Percentiles rank a stretch among this genome's conserved stretches.
phyloP scores from a whole-genome alignment of 73 alveolate genomes.

The Paramecium biaurelia region DNA sequence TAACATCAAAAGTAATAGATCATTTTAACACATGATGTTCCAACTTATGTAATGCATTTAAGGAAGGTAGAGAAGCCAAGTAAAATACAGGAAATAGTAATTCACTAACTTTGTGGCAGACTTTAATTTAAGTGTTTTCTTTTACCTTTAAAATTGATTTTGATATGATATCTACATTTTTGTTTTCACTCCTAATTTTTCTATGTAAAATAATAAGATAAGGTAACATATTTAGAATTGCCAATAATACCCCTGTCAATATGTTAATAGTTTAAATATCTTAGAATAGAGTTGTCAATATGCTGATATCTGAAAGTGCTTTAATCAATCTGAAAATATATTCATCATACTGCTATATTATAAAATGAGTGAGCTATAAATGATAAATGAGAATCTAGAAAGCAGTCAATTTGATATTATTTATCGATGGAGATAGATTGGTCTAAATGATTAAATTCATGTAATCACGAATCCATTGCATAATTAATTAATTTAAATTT shows the following conservation, averaged over 20 bases:
- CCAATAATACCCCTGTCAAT: neutral
- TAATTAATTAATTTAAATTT: slow-evolving; percentile 1
- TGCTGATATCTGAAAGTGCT: neutral
- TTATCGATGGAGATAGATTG: slow-evolving; percentile 2
- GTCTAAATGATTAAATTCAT: slow-evolving; percentile 9
- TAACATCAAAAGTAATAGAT: neutral
- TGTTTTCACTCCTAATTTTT: neutral
- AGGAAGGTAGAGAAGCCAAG: slow-evolving; percentile 24
- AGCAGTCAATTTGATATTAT: neutral
- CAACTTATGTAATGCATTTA: neutral
- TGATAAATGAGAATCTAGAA: neutral
- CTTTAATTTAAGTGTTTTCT: neutral
- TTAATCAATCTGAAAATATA: neutral
- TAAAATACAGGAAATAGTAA: slow-evolving; percentile 2
- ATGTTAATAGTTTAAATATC: neutral
- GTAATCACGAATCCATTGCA: slow-evolving; percentile 35
- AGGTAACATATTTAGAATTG: neutral
- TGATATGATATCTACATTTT: slow-evolving; percentile 10
- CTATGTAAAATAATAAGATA: neutral
- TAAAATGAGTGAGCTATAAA: neutral
- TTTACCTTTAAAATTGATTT: neutral
- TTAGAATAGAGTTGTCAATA: neutral
- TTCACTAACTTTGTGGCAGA: neutral
- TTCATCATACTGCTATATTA: neutral
- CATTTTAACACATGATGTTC: neutral